Percentiles rank a stretch among this genome's conserved stretches.
These are phyloP conservation scores for Musa beccarii DNA, from an alignment of 176 grass and related monocot species.

Conservation along the genomic window DNA sequence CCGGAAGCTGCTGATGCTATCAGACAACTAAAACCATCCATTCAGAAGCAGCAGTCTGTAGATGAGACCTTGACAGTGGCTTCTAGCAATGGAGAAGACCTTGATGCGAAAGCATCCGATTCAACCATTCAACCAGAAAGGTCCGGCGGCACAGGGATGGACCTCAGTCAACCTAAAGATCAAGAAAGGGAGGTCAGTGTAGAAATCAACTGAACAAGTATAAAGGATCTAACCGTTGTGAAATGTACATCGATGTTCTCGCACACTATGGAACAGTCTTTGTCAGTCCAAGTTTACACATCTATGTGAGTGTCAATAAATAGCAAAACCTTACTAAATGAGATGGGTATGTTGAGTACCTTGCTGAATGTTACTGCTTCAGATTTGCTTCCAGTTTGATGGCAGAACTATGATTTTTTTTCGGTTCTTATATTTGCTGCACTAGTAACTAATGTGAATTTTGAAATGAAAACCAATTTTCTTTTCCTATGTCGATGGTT, in stretches of 20 bases:
- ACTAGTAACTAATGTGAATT: too few relatives aligned
- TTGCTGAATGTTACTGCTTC: too few relatives aligned
- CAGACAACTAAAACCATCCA: not conserved
- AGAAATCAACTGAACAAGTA: not conserved
- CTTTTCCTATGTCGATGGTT: too few relatives aligned
- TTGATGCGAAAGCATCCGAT: not conserved
- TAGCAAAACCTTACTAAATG: too few relatives aligned
- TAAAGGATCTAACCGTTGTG: not conserved
- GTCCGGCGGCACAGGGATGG: not conserved
- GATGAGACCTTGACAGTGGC: not conserved
- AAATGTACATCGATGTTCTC: not conserved
- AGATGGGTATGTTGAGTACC: too few relatives aligned
- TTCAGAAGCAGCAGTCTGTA: not conserved
- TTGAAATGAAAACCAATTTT: too few relatives aligned
- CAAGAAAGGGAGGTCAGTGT: not conserved
- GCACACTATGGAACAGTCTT: not conserved
- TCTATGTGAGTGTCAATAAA: too few relatives aligned
- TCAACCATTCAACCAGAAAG: not conserved
- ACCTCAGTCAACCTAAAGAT: not conserved
- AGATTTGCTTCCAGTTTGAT: too few relatives aligned
- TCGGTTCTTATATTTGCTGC: too few relatives aligned
- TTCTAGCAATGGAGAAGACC: not conserved
- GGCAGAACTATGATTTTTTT: too few relatives aligned
- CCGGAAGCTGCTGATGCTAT: conserved; percentile 12
- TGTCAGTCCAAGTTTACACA: too few relatives aligned